Conservation (phyloP, 2,329 filamentous ascomycete species). For the Didymella arachidicola region DNA sequence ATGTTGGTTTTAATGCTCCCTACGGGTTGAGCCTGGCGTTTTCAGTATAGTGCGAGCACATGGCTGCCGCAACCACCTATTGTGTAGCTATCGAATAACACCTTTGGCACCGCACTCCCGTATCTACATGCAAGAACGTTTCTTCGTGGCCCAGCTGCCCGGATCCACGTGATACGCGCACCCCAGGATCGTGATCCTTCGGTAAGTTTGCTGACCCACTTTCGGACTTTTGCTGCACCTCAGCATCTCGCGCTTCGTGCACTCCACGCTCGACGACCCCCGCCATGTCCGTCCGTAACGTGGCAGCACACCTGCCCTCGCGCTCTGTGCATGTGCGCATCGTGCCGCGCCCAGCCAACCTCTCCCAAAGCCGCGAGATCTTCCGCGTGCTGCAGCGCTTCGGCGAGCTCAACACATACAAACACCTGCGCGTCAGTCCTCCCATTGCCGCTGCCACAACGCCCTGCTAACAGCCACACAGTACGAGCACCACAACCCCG, state of each 20-base stretch:
- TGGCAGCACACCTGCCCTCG: slow-evolving; percentile 40
- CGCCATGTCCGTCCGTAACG: slow-evolving; percentile 42
- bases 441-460: not conserved
- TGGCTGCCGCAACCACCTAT: slow-evolving; percentile 25
- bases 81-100: slow-evolving; percentile 21
- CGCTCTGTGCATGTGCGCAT: slow-evolving; percentile 58
- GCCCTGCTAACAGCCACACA: slow-evolving; percentile 24
- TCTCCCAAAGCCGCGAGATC: slow-evolving; percentile 60
- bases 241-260: not conserved
- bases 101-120: slow-evolving; percentile 1
- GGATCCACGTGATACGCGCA: slow-evolving; percentile 30
- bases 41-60: slow-evolving; percentile 22
- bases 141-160: slow-evolving; percentile 21
- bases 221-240: slow-evolving; percentile 1
- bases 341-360: slow-evolving; percentile 55
- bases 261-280: not conserved
- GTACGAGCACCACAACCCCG: slow-evolving; percentile 54
- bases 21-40: slow-evolving; percentile 46
- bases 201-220: slow-evolving; percentile 34
- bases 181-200: slow-evolving; percentile 24
- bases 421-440: slow-evolving; percentile 51
- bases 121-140: slow-evolving; percentile 7
- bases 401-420: slow-evolving; percentile 59
- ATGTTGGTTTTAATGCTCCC: slow-evolving; percentile 36
- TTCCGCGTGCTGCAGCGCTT: slow-evolving; percentile 58